These are phyloP conservation scores for Wickerhamomyces sydowiorum DNA, from an alignment of 805 yeast genomes.

Conservation along the genomic window DNA sequence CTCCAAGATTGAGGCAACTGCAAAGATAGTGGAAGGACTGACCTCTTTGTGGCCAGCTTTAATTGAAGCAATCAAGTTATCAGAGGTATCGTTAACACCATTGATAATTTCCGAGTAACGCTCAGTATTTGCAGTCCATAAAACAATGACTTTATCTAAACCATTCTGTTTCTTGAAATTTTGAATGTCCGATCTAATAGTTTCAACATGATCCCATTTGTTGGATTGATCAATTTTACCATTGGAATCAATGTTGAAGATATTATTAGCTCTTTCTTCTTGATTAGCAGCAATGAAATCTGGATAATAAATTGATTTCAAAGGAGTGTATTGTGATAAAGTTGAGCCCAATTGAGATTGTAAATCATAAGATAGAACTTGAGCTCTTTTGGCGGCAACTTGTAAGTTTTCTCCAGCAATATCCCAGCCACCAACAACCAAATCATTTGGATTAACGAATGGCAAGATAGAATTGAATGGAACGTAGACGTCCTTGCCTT, in stretches of 20 bases:
- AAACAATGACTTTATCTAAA: constrained; percentile 81
- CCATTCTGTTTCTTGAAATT: constrained; percentile 66
- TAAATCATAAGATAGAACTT: constrained; percentile 81
- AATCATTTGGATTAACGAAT: constrained; percentile 83
- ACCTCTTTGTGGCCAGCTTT: constrained; percentile 78
- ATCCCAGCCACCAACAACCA: constrained; percentile 94
- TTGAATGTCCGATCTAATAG: constrained; percentile 75
- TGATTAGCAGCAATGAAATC: constrained; percentile 96
- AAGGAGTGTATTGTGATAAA: constrained; percentile 58
- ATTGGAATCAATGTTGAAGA: constrained; percentile 49
- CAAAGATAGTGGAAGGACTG: constrained; percentile 90
- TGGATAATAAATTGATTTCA: constrained; percentile 88
- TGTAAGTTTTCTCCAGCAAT: constrained; percentile 66
- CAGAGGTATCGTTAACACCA: constrained; percentile 87
- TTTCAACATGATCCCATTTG: constrained; percentile 89
- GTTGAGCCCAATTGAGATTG: constrained; percentile 68
- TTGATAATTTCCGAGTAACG: constrained; percentile 72
- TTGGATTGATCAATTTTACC: constrained; percentile 48
- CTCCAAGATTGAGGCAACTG: constrained; percentile 89
- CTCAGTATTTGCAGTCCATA: constrained; percentile 98
- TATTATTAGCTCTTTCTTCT: constrained; percentile 84
- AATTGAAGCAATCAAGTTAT: constrained; percentile 66
- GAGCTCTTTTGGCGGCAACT: constrained; percentile 77
- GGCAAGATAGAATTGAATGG: constrained; percentile 91
- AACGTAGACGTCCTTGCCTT: constrained; percentile 83